Conservation (phyloP, 148 eudicot species). For the Camellia granthamiana region DNA sequence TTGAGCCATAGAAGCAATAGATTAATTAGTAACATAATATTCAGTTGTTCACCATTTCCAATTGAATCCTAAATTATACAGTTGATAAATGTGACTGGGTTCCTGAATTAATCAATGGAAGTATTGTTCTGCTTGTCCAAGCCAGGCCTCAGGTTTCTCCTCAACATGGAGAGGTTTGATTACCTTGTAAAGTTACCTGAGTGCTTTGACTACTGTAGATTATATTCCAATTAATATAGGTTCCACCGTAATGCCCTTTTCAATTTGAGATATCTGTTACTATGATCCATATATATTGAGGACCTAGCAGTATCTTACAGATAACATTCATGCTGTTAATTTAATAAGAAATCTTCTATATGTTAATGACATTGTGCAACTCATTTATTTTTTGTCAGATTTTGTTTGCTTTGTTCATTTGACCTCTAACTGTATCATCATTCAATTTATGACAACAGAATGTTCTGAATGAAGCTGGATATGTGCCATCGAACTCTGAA, state of each 20-base stretch:
- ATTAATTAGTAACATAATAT: background rate
- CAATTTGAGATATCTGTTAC: background rate
- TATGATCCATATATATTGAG: background rate
- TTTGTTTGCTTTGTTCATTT: background rate
- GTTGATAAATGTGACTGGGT: background rate
- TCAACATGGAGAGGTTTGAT: background rate
- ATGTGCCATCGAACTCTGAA: constrained; percentile 83
- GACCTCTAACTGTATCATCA: background rate
- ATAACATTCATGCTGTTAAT: no score
- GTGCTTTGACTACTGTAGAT: background rate
- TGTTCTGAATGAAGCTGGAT: constrained; percentile 79
- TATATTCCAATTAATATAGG: background rate
- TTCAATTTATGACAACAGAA: constrained; percentile 40
- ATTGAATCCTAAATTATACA: background rate
- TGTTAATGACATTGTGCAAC: background rate
- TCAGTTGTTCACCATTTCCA: background rate
- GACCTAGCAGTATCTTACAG: background rate
- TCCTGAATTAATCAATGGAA: background rate
- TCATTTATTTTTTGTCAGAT: background rate
- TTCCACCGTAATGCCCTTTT: background rate
- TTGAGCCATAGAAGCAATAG: background rate
- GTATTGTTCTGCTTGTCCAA: background rate
- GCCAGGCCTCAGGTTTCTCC: background rate
- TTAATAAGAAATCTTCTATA: no score
- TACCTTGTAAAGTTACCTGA: background rate